Evolutionary conservation across 2,329 filamentous ascomycete genomes (phyloP).

Genomic region (Verticillium alfalfae): DNA sequence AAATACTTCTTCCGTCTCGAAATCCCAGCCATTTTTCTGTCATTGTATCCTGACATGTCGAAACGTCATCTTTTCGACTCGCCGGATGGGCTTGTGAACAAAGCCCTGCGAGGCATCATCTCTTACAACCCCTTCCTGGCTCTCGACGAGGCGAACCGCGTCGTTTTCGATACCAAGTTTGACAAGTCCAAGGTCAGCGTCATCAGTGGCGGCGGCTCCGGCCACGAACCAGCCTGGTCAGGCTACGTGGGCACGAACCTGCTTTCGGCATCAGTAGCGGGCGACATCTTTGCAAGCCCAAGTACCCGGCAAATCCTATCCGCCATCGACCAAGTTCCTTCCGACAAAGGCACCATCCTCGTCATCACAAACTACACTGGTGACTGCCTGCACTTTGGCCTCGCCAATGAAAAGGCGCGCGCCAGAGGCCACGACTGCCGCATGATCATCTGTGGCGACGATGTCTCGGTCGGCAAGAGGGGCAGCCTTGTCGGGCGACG

Average conservation of each 20-base stretch:
- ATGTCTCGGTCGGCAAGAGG: conserved; percentile 57
- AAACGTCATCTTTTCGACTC: conserved; percentile 48
- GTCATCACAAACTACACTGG: conserved; percentile 63
- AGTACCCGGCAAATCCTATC: conserved; percentile 58
- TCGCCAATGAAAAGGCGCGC: conserved; percentile 53
- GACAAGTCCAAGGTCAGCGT: conserved; percentile 40
- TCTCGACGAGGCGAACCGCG: conserved; percentile 44
- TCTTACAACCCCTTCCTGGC: conserved; percentile 46
- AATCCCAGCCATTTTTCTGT: not conserved
- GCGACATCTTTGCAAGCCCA: conserved; percentile 60
- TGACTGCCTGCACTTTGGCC: conserved; percentile 56
- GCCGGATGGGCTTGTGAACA: conserved; percentile 47
- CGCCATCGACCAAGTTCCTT: conserved; percentile 50
- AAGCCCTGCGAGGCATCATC: conserved; percentile 43
- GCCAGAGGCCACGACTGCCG: conserved; percentile 47
- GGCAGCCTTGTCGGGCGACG: conserved; percentile 54
- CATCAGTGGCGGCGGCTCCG: conserved; percentile 51
- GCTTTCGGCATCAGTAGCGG: conserved; percentile 54
- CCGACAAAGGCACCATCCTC: conserved; percentile 49
- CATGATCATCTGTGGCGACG: conserved; percentile 59
- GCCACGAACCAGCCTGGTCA: conserved; percentile 58
- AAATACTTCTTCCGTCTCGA: too few relatives aligned
- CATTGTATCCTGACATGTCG: conserved; percentile 33
- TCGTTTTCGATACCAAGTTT: conserved; percentile 42
- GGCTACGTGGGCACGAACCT: conserved; percentile 59